Evolutionary conservation across 2,329 filamentous ascomycete species (phyloP), one percentile per base, ranked within the genome.

Genomic region (Tolypocladium pustulatum): DNA sequence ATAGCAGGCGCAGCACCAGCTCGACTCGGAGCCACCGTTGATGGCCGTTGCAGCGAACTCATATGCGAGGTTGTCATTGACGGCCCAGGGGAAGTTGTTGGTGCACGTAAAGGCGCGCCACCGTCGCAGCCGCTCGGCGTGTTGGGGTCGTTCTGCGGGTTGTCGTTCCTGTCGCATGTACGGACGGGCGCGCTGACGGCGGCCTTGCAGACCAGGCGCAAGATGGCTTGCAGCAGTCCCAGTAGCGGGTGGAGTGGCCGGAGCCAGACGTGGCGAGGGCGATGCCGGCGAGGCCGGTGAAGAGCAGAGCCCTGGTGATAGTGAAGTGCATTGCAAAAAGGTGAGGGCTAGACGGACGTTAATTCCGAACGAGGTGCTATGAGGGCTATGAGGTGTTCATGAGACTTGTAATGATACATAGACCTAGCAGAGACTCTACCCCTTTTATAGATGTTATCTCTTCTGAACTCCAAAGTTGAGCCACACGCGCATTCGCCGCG

Each of bases 171-270:
- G 66, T 80, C 73, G 70, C 84, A 87, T 40, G 80, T 80, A 22
- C 72, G 71, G 40, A 84, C 79, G 17, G 82, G 79, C 12, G 64
- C 57, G 59, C 71, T 73, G 68, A 84, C 76, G 46, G 75, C 61
- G 17, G 80, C 82, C 69, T 87, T 87, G 57, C 71, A 77, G 15
- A 75, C 85, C 85, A 83, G 4, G 77, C 76, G 69, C 85, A 89
- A 25, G 83, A 86, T 30, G 85, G 81, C 76, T 90, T 89, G 75
- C 86, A 89, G 75, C 86, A 89, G 69, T 89, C 86, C 80, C 82
- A 81, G 68, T 81, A 82, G 60, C 79, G 67, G 37, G 63, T 67
- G 32, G 66, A 67, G 27, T 62, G 61, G 22, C 68, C 68, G 36
- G 60, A 64, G 58, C 67, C 67, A 57, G 67, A 69, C 61, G 66